These are phyloP conservation scores for Botrytis galanthina DNA, from an alignment of 2,329 filamentous ascomycete species.

Conservation along the genomic window DNA sequence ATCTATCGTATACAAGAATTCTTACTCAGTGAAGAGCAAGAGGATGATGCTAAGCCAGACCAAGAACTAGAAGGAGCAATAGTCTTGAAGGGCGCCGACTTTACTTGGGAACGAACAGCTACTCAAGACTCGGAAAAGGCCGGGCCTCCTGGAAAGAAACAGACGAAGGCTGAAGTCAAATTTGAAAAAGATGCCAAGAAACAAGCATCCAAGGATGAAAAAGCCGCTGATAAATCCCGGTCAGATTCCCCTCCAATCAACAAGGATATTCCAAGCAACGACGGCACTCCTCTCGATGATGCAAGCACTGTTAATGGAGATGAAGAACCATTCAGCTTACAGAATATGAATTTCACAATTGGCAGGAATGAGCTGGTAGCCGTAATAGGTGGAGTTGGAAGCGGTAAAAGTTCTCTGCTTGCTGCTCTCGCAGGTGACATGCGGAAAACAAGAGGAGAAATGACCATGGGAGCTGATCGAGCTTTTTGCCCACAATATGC, in stretches of 20 bases:
- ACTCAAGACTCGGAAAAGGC: conserved; percentile 50
- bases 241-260: conserved; percentile 43
- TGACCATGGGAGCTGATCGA: conserved; percentile 73
- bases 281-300: conserved; percentile 48
- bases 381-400: conserved; percentile 86
- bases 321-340: conserved; percentile 68
- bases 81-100: conserved; percentile 68
- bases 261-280: conserved; percentile 43
- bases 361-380: conserved; percentile 75
- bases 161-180: conserved; percentile 46
- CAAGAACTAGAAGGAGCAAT: conserved; percentile 65
- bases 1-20: conserved; percentile 85
- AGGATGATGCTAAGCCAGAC: conserved; percentile 62
- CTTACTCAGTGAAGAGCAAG: conserved; percentile 77
- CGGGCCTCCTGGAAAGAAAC: conserved; percentile 51
- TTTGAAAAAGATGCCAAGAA: conserved; percentile 44
- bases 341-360: conserved; percentile 64
- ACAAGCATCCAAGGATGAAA: conserved; percentile 43
- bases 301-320: conserved; percentile 55
- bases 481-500: conserved; percentile 96
- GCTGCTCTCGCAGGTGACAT: conserved; percentile 91
- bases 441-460: conserved; percentile 73
- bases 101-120: conserved; percentile 80
- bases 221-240: conserved; percentile 31
- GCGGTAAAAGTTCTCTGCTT: conserved; percentile 86